Conservation (phyloP, 768 basidiomycete genomes). For the Rhodocollybia butyracea region DNA sequence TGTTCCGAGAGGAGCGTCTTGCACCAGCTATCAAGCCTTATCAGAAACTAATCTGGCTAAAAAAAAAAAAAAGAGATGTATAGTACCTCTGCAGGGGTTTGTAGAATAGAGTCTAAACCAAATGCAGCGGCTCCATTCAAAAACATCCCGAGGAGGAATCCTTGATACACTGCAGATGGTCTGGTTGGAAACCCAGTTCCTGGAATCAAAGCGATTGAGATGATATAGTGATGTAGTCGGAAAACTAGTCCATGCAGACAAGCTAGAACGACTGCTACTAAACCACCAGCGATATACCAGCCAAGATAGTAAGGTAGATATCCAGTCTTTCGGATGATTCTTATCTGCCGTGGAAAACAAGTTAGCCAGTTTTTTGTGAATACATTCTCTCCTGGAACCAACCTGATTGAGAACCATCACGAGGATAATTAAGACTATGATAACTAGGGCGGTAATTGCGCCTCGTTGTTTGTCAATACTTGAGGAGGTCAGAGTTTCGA, state of each 20-base stretch:
- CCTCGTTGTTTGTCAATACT: slow-evolving; percentile 67
- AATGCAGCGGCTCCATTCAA: slow-evolving; percentile 77
- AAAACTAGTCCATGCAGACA: slow-evolving; percentile 66
- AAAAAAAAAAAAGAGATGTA: slow-evolving; percentile 17
- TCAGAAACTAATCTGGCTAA: slow-evolving; percentile 8
- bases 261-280: slow-evolving; percentile 63
- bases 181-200: slow-evolving; percentile 81
- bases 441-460: slow-evolving; percentile 62
- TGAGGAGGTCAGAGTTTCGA: slow-evolving; percentile 67
- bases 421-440: slow-evolving; percentile 62
- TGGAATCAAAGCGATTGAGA: slow-evolving; percentile 71
- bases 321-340: slow-evolving; percentile 83
- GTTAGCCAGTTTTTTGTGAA: background rate
- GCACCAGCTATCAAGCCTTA: slow-evolving; percentile 47
- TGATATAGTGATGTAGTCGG: slow-evolving; percentile 81
- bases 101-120: slow-evolving; percentile 75
- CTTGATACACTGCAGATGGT: slow-evolving; percentile 76
- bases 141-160: slow-evolving; percentile 79
- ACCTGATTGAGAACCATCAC: slow-evolving; percentile 64
- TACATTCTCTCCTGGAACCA: no score
- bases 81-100: slow-evolving; percentile 65
- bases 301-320: slow-evolving; percentile 74
- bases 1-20: slow-evolving; percentile 70
- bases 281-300: slow-evolving; percentile 70
- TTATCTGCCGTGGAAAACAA: slow-evolving; percentile 24